Evolutionary conservation across 106 monocot species (phyloP).

Genomic region (Dendrobium huoshanense): DNA sequence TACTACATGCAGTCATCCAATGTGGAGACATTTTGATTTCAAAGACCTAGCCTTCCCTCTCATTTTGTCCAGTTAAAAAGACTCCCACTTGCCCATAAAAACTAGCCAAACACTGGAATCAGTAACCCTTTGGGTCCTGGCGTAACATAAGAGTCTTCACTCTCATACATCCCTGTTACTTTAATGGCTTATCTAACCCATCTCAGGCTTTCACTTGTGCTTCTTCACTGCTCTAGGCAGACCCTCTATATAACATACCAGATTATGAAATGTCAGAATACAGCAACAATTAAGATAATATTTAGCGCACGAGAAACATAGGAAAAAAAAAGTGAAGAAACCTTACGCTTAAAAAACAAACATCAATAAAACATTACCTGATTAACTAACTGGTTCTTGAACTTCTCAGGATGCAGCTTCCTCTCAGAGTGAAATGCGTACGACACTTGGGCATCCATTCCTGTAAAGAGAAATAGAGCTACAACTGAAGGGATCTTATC

Average conservation of each 20-base stretch:
- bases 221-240: background rate
- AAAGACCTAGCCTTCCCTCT: no score
- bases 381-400: constrained; percentile 41
- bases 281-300: background rate
- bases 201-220: background rate
- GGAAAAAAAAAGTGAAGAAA: background rate
- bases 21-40: no score
- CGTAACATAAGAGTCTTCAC: no score
- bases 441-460: constrained; percentile 72
- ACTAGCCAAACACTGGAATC: no score
- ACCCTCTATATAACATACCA: background rate
- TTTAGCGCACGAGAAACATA: background rate
- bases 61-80: no score
- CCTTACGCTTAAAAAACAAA: background rate
- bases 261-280: background rate
- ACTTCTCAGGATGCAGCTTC: constrained; percentile 62
- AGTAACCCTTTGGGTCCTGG: no score
- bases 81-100: no score
- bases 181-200: no score
- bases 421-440: constrained; percentile 65
- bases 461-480: constrained; percentile 16
- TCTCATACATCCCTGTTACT: no score
- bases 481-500: background rate
- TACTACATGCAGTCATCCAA: no score
- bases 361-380: constrained; percentile 17